Base-by-base conservation (phyloP, 768 basidiomycete genomes). In the Tephrocybe sp. region DNA sequence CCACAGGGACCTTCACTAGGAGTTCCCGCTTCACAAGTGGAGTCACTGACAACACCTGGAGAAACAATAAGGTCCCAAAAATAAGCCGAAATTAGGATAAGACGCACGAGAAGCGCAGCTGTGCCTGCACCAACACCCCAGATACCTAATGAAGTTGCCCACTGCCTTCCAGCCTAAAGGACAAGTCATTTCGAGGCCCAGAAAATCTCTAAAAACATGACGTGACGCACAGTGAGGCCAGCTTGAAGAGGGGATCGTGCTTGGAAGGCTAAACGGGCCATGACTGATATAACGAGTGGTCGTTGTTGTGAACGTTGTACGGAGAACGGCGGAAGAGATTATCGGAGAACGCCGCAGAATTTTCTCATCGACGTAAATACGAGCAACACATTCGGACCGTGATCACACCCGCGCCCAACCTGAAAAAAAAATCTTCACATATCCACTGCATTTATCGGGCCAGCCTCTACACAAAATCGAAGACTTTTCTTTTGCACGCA, bases 21-120 rank as follows among this genome's bases (percentile, higher is more conserved):
- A 92, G 62, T 61, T 82, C 86, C 34, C 83, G 82, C 69, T 81
- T 86, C 55, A 93, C 86, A 36, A 91, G 75, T n/a, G 91, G 91
- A 1, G 89, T 91, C 41, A 88, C 87, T 5, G 90, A 91, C 44
- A 91, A 76, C 29, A 91, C 55, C 86, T 90, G 60, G 29, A 44
- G 22, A 13, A 38, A 52, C 10, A 51, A 34, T 49, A 25, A 22
- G 44, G n/a, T 46, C 31, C 39, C 27, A 29, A 37, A 13, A 31
- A 45, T 18, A 33, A 11, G 6, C 33, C 31, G 13, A 34, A 27
- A 42, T 34, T n/a, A 12, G 53, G 29, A 23, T 19, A 41, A 40
- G 48, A 70, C 81, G 55, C 64, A 91, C 89, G 61, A 88, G 76
- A 61, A 90, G 67, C 41, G 76, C 85, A 42, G 80, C 78, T 25